A percentile compares a stretch with the other conserved stretches of the same genome.
phyloP scores from a whole-genome alignment of 495 filamentous ascomycete species.

The Zalerion maritima region DNA sequence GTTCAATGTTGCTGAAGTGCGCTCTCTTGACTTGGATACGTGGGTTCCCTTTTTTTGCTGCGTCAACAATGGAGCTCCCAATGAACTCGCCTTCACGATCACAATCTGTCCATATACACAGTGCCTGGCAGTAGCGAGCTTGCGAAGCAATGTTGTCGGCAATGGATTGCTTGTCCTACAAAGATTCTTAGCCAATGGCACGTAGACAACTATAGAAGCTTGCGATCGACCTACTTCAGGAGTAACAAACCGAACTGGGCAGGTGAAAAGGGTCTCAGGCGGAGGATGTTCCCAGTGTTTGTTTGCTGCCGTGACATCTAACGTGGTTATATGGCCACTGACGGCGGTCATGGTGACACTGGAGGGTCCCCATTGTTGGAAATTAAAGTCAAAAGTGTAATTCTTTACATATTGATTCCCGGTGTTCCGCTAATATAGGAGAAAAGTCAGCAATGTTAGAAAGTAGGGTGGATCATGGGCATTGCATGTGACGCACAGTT shows the following conservation, averaged over 20 bases:
- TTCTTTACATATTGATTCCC: constrained; percentile 77
- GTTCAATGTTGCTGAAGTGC: constrained; percentile 88
- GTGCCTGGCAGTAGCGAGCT: constrained; percentile 49
- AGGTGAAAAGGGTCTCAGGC: constrained; percentile 70
- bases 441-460: constrained; percentile 5
- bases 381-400: constrained; percentile 80
- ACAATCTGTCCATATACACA: constrained; percentile 98
- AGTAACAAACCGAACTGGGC: constrained; percentile 51
- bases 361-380: constrained; percentile 67
- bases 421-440: constrained; percentile 28
- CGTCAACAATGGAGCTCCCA: constrained; percentile 75
- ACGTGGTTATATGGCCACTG: constrained; percentile 61
- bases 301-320: constrained; percentile 56
- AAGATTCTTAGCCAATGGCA: constrained; percentile 6
- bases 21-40: constrained; percentile 70
- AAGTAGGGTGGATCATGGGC: neutral
- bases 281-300: constrained; percentile 68
- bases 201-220: neutral
- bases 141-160: constrained; percentile 71
- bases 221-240: constrained; percentile 35
- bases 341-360: constrained; percentile 87
- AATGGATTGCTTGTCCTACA: constrained; percentile 62
- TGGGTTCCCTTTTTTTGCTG: constrained; percentile 59
- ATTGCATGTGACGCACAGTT: constrained; percentile 41
- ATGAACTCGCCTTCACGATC: constrained; percentile 97